Evolutionary conservation across 768 basidiomycete species (phyloP).

Genomic region (Lyophyllum atratum): DNA sequence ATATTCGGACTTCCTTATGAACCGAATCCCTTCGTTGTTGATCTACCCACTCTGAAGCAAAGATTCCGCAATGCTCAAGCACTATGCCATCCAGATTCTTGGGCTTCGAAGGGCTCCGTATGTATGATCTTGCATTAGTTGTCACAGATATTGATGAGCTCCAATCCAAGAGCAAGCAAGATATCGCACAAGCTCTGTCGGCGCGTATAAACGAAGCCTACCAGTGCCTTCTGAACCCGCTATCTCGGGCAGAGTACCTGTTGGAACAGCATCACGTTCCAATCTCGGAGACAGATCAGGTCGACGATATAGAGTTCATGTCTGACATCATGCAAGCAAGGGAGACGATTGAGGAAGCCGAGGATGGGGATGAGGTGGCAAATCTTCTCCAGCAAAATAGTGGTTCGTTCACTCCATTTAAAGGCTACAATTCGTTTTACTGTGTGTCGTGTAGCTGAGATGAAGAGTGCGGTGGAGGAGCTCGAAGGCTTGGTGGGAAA

Average conservation of each 20-base stretch:
- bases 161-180: slow-evolving; percentile 48
- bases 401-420: slow-evolving; percentile 34
- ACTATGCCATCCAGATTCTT: slow-evolving; percentile 85
- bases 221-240: slow-evolving; percentile 68
- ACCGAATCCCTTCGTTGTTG: slow-evolving; percentile 73
- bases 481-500: slow-evolving; percentile 52
- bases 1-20: slow-evolving; percentile 63
- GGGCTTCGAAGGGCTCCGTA: slow-evolving; percentile 69
- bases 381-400: slow-evolving; percentile 54
- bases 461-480: slow-evolving; percentile 42
- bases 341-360: slow-evolving; percentile 73
- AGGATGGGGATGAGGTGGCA: slow-evolving; percentile 49
- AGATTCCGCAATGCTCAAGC: slow-evolving; percentile 75
- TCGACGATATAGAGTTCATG: slow-evolving; percentile 72
- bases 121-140: slow-evolving; percentile 16
- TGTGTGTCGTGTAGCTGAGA: slow-evolving; percentile 45
- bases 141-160: slow-evolving; percentile 8
- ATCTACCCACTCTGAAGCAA: slow-evolving; percentile 57
- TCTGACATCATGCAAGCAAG: slow-evolving; percentile 77
- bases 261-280: slow-evolving; percentile 60
- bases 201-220: slow-evolving; percentile 84
- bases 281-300: slow-evolving; percentile 68
- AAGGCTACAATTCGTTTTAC: not conserved
- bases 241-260: slow-evolving; percentile 81
- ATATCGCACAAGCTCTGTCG: slow-evolving; percentile 66